Percentiles rank a stretch among this genome's conserved stretches.
phyloP scores from a whole-genome alignment of 768 basidiomycete species.

The Dioszegia crocea region DNA sequence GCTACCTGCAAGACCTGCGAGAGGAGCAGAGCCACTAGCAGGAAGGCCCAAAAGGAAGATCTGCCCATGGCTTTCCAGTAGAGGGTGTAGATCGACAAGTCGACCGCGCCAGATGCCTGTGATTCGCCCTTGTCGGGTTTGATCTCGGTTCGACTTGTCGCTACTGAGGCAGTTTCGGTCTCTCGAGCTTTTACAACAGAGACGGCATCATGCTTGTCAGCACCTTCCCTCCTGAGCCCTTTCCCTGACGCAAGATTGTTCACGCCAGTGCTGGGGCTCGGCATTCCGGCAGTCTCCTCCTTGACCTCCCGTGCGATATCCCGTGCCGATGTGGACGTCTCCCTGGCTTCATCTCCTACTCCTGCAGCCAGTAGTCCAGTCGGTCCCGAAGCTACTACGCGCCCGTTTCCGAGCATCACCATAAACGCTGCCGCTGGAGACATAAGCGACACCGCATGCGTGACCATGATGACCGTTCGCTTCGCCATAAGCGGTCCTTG shows the following conservation, averaged over 20 bases:
- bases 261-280: too few species aligned
- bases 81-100: constrained; percentile 32
- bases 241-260: too few species aligned
- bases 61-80: constrained; percentile 43
- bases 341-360: constrained; percentile 30
- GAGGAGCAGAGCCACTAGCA: constrained; percentile 36
- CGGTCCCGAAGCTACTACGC: constrained; percentile 29
- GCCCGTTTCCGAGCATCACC: constrained; percentile 40
- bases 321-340: constrained; percentile 5
- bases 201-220: constrained; percentile 32
- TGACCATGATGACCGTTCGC: constrained; percentile 44
- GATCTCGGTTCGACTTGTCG: constrained; percentile 29
- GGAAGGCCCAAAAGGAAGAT: constrained; percentile 36
- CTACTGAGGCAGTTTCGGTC: not conserved
- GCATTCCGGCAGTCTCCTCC: too few species aligned
- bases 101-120: constrained; percentile 36
- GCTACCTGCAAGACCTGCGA: constrained; percentile 44
- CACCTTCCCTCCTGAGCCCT: constrained; percentile 23
- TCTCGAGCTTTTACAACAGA: constrained; percentile 24
- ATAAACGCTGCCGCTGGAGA: constrained; percentile 41
- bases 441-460: constrained; percentile 47
- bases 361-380: constrained; percentile 26
- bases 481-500: constrained; percentile 30
- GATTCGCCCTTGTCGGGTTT: constrained; percentile 40
- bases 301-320: constrained; percentile 20